Conservation (phyloP, 1,284 basidiomycete genomes). For the Inonotus obliquus region DNA sequence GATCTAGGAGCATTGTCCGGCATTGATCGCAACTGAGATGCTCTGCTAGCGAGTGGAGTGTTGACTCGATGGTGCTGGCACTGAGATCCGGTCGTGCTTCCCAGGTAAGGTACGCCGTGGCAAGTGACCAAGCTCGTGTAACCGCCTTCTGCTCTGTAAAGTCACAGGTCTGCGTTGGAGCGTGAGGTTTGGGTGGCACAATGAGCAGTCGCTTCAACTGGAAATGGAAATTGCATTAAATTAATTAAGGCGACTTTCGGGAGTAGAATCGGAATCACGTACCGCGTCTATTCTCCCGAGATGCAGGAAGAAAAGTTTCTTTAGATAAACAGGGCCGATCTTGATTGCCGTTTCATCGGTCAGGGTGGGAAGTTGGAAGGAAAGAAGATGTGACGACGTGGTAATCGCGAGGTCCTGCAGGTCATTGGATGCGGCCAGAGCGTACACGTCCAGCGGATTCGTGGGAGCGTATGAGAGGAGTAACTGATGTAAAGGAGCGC, state of each 20-base stretch:
- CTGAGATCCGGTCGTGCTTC: slow-evolving; percentile 37
- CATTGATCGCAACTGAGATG: slow-evolving; percentile 60
- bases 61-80: slow-evolving; percentile 54
- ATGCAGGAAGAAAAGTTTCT: slow-evolving; percentile 30
- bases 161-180: slow-evolving; percentile 32
- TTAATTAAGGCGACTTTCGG: too few relatives aligned
- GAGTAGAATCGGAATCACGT: slow-evolving; percentile 23
- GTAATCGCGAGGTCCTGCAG: slow-evolving; percentile 27
- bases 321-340: slow-evolving; percentile 29
- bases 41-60: slow-evolving; percentile 52
- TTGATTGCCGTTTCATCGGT: slow-evolving; percentile 25
- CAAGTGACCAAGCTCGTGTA: slow-evolving; percentile 37
- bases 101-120: slow-evolving; percentile 37
- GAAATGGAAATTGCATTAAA: slow-evolving; percentile 1
- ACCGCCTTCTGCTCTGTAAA: slow-evolving; percentile 37
- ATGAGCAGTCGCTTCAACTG: slow-evolving; percentile 34
- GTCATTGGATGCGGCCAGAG: slow-evolving; percentile 25
- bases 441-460: slow-evolving; percentile 31
- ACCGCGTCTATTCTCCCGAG: slow-evolving; percentile 27
- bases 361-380: slow-evolving; percentile 24
- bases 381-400: slow-evolving; percentile 26
- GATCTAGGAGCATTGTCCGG: slow-evolving; percentile 51
- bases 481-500: slow-evolving; percentile 28
- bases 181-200: slow-evolving; percentile 34
- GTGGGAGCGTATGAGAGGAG: slow-evolving; percentile 33